Evolutionary conservation across 2,329 filamentous ascomycete genomes (phyloP).

Genomic region (Davidsoniella australis): DNA sequence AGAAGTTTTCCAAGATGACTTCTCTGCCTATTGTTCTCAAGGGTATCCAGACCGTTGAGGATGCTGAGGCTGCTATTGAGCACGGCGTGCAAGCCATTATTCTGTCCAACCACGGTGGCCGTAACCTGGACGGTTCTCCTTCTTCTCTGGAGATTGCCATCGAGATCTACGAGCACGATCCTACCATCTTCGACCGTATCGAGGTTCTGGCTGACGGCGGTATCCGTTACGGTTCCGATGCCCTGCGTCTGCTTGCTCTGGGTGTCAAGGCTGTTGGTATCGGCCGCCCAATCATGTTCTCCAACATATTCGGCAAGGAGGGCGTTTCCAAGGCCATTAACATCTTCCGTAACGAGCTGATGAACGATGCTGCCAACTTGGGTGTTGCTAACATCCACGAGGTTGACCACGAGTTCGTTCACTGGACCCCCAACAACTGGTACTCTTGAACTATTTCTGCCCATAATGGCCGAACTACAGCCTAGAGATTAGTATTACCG

Average conservation of each 20-base stretch:
- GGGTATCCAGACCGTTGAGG: slow-evolving; percentile 24
- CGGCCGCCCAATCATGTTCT: slow-evolving; percentile 23
- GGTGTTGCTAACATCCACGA: slow-evolving; percentile 23
- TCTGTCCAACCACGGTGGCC: slow-evolving; percentile 26
- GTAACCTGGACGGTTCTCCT: slow-evolving; percentile 24
- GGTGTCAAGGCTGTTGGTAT: slow-evolving; percentile 29
- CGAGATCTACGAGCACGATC: slow-evolving; percentile 17
- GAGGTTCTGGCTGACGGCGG: slow-evolving; percentile 23
- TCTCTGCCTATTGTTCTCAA: slow-evolving; percentile 24
- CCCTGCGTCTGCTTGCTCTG: slow-evolving; percentile 26
- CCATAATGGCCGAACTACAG: background rate
- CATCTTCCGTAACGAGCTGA: slow-evolving; percentile 33
- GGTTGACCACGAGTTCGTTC: slow-evolving; percentile 17
- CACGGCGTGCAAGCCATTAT: slow-evolving; percentile 24
- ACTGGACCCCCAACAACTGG: slow-evolving; percentile 19
- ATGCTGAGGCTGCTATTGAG: slow-evolving; percentile 23
- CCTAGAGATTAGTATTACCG: background rate
- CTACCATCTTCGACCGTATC: slow-evolving; percentile 16
- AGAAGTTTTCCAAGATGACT: slow-evolving; percentile 10
- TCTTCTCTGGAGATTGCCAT: slow-evolving; percentile 21
- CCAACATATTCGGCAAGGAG: slow-evolving; percentile 32
- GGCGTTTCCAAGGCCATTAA: slow-evolving; percentile 28
- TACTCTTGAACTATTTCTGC: slow-evolving; percentile 10
- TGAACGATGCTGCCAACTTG: slow-evolving; percentile 27
- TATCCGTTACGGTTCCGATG: slow-evolving; percentile 26